Evolutionary conservation across 2,329 filamentous ascomycete species (phyloP).

Genomic region (Aspergillus sp.): DNA sequence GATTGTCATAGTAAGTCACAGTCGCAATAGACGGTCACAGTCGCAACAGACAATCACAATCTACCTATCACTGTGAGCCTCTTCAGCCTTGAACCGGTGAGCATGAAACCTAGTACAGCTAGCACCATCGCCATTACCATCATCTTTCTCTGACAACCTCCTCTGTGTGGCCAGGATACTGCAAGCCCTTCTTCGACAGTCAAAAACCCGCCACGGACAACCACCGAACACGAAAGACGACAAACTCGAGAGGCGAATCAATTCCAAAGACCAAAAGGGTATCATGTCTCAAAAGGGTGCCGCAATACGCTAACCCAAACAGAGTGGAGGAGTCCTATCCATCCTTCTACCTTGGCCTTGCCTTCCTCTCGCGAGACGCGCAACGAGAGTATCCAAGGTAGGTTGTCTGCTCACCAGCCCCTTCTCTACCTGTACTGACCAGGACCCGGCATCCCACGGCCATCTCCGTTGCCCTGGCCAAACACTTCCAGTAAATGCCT

Average conservation of each 20-base stretch:
- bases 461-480: constrained; percentile 26
- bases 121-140: too few species aligned
- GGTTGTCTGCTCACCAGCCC: background rate
- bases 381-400: background rate
- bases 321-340: background rate
- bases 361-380: too few species aligned
- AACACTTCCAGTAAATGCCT: constrained; percentile 38
- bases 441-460: constrained; percentile 28
- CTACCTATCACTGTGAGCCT: constrained; percentile 5
- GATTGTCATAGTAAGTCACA: constrained; percentile 3
- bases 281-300: constrained; percentile 1
- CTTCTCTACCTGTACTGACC: constrained; percentile 25
- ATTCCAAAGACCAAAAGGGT: constrained; percentile 2
- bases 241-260: constrained; percentile 1
- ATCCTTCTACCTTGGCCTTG: background rate
- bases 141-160: too few species aligned
- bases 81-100: too few species aligned
- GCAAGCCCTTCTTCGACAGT: constrained; percentile 1
- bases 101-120: too few species aligned
- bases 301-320: background rate
- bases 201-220: constrained; percentile 2
- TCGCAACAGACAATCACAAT: constrained; percentile 9
- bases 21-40: too few species aligned
- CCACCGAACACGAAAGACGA: constrained; percentile 1
- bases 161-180: background rate